Percentiles rank a stretch among this genome's conserved stretches.
Conservation (phyloP, 768 basidiomycete species). For the Leccinum uliginosum region DNA sequence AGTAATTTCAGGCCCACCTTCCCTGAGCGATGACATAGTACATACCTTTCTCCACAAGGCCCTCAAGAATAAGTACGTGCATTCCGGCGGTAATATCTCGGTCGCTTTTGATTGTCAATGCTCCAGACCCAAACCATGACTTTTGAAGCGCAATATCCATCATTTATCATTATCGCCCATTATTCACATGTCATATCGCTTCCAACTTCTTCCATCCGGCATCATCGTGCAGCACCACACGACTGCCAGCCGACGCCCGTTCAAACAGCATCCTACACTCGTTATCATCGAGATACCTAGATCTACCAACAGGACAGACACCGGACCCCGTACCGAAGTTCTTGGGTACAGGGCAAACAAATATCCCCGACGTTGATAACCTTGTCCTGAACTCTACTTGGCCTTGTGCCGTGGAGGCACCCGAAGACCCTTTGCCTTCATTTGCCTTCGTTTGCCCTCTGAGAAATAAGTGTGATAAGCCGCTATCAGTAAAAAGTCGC, state of each 20-base stretch:
- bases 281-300: neutral
- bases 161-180: neutral
- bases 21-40: slow-evolving; percentile 1
- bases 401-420: slow-evolving; percentile 51
- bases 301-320: neutral
- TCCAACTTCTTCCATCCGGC: neutral
- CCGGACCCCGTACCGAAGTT: neutral
- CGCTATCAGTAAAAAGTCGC: neutral
- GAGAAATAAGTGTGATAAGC: slow-evolving; percentile 2
- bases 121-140: neutral
- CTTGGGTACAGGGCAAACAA: slow-evolving; percentile 3
- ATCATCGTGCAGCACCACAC: neutral
- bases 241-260: neutral
- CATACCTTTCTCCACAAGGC: too few relatives aligned
- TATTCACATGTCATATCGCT: neutral
- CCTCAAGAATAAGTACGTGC: too few relatives aligned
- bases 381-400: slow-evolving; percentile 21
- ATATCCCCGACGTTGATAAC: slow-evolving; percentile 5
- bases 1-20: neutral
- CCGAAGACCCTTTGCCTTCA: slow-evolving; percentile 72
- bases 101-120: neutral
- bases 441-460: slow-evolving; percentile 72
- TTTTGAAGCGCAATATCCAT: neutral
- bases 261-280: slow-evolving; percentile 9
- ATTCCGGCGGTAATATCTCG: neutral